Evolutionary conservation across 441 rosid genomes (phyloP).

Genomic region (Arabidopsis hybrid): DNA sequence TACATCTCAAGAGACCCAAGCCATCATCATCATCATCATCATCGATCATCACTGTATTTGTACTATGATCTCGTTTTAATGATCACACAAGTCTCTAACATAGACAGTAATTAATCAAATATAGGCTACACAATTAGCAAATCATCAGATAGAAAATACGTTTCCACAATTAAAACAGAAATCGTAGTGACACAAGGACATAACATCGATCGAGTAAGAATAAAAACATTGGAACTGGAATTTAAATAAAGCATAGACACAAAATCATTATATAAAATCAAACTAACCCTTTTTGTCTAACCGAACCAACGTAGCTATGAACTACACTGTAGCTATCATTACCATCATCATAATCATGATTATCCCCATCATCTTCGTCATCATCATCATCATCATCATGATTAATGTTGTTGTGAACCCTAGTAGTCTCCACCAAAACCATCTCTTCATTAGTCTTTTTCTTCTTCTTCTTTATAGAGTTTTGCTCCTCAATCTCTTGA

Average conservation of each 20-base stretch:
- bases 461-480: constrained; percentile 29
- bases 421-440: constrained; percentile 41
- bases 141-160: neutral
- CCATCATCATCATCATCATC: constrained; percentile 24
- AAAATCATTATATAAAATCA: constrained; percentile 8
- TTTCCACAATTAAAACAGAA: neutral
- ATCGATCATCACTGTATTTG: constrained; percentile 21
- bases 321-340: constrained; percentile 44
- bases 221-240: constrained; percentile 6
- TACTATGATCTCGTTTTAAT: constrained; percentile 25
- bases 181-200: constrained; percentile 8
- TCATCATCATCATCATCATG: constrained; percentile 8
- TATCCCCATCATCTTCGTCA: neutral
- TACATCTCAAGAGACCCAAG: constrained; percentile 37
- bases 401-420: constrained; percentile 26
- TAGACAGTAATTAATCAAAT: neutral
- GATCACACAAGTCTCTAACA: neutral
- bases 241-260: constrained; percentile 18
- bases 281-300: constrained; percentile 34
- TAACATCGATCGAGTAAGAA: constrained; percentile 13
- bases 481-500: constrained; percentile 36
- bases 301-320: constrained; percentile 42
- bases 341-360: constrained; percentile 34
- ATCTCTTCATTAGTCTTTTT: constrained; percentile 33
- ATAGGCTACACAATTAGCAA: neutral